Conservation (phyloP, 2,329 filamentous ascomycete genomes). For the Beauveria varroae region DNA sequence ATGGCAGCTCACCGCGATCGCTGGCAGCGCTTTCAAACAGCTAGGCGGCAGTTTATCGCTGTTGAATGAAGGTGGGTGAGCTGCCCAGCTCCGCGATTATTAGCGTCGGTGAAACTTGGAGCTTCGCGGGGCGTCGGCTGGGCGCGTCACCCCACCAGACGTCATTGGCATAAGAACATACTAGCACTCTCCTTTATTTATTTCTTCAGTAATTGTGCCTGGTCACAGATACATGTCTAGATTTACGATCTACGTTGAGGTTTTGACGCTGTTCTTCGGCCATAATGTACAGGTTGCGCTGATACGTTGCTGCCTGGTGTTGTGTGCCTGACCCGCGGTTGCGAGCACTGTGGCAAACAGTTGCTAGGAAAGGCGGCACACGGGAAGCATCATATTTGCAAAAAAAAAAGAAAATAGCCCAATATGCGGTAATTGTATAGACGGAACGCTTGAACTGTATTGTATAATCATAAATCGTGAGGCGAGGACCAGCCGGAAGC, state of each 20-base stretch:
- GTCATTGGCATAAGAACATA: not conserved
- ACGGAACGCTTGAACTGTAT: not conserved
- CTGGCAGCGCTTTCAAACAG: slow-evolving; percentile 13
- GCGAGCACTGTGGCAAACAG: not conserved
- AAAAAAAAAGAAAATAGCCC: not conserved
- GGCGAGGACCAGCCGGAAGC: not conserved
- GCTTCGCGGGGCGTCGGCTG: not conserved
- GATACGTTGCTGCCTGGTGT: not conserved
- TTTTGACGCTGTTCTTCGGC: not conserved
- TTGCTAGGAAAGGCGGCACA: not conserved
- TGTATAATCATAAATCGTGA: not conserved
- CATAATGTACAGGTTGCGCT: not conserved
- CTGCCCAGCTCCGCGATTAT: not conserved
- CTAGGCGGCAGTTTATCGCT: slow-evolving; percentile 13
- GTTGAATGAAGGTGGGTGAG: slow-evolving; percentile 6
- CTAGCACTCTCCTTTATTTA: not conserved
- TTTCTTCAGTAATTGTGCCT: not conserved
- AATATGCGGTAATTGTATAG: not conserved
- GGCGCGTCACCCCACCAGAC: slow-evolving; percentile 4
- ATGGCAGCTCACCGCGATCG: slow-evolving; percentile 46
- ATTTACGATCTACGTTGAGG: not conserved
- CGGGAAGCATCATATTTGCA: not conserved
- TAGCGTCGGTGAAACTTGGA: slow-evolving; percentile 11
- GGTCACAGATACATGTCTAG: not conserved
- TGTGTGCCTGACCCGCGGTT: not conserved